Base-by-base conservation (phyloP, 768 basidiomycete genomes). In the Termitomyces sp. region DNA sequence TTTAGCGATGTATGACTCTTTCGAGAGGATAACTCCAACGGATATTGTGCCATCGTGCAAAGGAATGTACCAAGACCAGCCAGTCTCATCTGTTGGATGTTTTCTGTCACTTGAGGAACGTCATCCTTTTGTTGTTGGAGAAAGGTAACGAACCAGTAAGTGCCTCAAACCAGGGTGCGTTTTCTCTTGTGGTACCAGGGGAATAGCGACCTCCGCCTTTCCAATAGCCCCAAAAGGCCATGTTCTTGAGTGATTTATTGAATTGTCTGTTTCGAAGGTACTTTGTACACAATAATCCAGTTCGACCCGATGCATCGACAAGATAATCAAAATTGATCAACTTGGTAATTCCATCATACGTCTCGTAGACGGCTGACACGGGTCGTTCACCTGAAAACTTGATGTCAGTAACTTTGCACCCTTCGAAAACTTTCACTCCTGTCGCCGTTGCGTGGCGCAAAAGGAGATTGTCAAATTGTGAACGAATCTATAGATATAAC, bases 201-300 rank as follows among this genome's bases (percentile, higher is more conserved):
- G 69, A 73, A 61, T 82, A 87, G 55, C 69, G 74, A 3, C 72
- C 73, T 8, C 75, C 73, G 2, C 76, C 81, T 30, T 65, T 74
- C 85, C 85, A 89, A 62, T 89, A 89, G 2, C 83, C 85, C 87
- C 87, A 89, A 20, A 78, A 70, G 1, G 87, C 87, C 16, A 87
- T 75, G 60, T 87, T 88, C 59, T 74, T 76, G 50, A 88, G 66
- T 2, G 75, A 75, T 44, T 78, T 72, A 36, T 80, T 85, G 67
- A 80, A 80, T 34, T 72, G 73, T 18, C 87, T 74, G 59, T 85
- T 84, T 54, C 78, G 76, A 39, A 87, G 71, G 61, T 87, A 85
- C 49, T 79, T 81, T 15, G 78, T 81, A 1, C 83, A 83, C 69
- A 88, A 73, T 60, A 88, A 63, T 2, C 87, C 87, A 0, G 73